Conservation (phyloP, 164 flowering plant species). For the Vitis cinerea region DNA sequence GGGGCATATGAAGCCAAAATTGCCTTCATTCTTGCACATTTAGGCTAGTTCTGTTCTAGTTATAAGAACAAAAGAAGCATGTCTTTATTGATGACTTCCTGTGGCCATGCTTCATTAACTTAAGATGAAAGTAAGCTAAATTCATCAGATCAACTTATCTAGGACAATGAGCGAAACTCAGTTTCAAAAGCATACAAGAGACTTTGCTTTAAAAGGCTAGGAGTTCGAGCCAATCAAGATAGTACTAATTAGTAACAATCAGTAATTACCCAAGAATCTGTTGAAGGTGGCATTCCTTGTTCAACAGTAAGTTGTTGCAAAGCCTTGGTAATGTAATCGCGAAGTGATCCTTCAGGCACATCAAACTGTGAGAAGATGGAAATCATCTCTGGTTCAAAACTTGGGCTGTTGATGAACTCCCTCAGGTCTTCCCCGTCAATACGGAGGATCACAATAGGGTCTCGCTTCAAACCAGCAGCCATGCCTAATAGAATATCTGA, state of each 20-base stretch:
- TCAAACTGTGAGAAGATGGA: conserved; percentile 54
- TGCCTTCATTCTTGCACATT: no score
- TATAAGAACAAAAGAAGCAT: no score
- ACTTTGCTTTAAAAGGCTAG: not conserved
- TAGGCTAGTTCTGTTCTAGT: no score
- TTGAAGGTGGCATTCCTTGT: conserved; percentile 88
- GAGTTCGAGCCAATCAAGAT: no score
- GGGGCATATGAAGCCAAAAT: no score
- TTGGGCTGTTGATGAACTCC: conserved; percentile 62
- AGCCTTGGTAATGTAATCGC: conserved; percentile 50
- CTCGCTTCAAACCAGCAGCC: conserved; percentile 92
- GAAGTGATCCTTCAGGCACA: conserved; percentile 35
- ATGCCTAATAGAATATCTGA: conserved; percentile 82
- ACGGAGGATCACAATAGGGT: conserved; percentile 88
- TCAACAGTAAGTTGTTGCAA: conserved; percentile 70
- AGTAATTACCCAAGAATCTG: conserved; percentile 81
- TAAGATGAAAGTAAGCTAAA: no score
- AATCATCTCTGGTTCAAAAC: conserved; percentile 59
- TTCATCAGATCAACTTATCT: no score
- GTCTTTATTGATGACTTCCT: no score
- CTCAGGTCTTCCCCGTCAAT: conserved; percentile 88
- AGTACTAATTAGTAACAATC: no score
- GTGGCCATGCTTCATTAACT: no score
- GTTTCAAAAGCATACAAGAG: no score
- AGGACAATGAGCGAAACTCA: no score